Evolutionary conservation across 352 stramenopile genomes (phyloP), one percentile per base, ranked within the genome.

Genomic region (Blastocystis hominis): DNA sequence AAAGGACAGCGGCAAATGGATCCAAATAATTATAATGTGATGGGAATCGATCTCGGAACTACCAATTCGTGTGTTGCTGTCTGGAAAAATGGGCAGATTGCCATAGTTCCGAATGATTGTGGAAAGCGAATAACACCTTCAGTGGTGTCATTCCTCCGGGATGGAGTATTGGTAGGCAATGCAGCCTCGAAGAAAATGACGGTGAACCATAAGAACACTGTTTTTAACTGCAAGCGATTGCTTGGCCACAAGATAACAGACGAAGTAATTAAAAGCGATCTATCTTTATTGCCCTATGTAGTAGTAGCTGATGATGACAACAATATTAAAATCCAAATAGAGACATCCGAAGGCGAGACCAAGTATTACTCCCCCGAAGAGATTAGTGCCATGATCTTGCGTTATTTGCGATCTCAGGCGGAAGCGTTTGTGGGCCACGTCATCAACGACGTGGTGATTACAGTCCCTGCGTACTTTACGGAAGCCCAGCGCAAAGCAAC

Each of bases 1-100:
- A 59, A 2, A 59, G n/a, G 13, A 59, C 50, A 59, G 50, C 24
- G 24, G 36, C 66, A 3, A 30, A 77, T 77, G 66, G 66, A 77
- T 24, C 20, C 44, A 24, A 36, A 77, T n/a, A 40, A 77, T 55
- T 77, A 77, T 34, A 77, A 77, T 53, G 66, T 77, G 24, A 54
- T 84, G 7, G 96, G 95, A 88, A 98, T 98, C 89, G 96, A 98
- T 91, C 92, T 98, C 62, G 95, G 95, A 56, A 98, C 95, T 77
- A 98, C 94, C 47, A 97, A 98, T 92, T 97, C 94, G 81, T 98
- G 95, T 86, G 94, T 98, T 61, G 95, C 95, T 46, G 94, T 98
- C 53, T 98, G 94, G 94, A 94, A 98, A 90, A 97, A 98, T 89
- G 95, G 97, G 91, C 94, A 94, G 63, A 95, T 98, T n/a, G 94